Evolutionary conservation across 345 rosid species (phyloP).

Genomic region (Eucalyptus urophylla): DNA sequence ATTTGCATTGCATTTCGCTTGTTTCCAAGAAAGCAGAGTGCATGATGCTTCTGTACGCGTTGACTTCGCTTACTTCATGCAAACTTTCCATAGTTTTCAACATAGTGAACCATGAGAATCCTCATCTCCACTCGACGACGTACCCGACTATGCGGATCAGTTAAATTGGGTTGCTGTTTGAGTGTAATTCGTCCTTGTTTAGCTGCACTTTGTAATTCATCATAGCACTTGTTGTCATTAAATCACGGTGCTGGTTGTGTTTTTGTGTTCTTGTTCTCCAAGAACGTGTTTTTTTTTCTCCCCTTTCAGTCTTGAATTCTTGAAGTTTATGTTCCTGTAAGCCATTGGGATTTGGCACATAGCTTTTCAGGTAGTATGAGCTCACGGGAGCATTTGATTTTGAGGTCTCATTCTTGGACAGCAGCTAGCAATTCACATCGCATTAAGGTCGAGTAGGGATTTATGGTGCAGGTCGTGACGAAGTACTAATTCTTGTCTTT

Average conservation of each 20-base stretch:
- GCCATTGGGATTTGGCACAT: neutral
- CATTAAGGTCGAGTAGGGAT: neutral
- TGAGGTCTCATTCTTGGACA: neutral
- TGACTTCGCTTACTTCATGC: neutral
- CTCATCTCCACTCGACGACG: neutral
- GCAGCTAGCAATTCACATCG: neutral
- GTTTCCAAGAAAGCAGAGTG: neutral
- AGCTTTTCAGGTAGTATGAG: neutral
- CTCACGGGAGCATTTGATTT: neutral
- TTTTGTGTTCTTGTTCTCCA: neutral
- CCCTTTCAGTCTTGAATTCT: neutral
- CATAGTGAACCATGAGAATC: neutral
- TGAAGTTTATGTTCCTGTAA: neutral
- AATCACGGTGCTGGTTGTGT: neutral
- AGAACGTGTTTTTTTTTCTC: neutral
- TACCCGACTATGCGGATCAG: neutral
- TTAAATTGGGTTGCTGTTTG: fast-evolving
- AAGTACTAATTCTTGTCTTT: neutral
- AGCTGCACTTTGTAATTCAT: neutral
- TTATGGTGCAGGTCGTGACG: neutral
- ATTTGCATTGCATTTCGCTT: neutral
- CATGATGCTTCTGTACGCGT: neutral
- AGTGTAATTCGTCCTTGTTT: neutral
- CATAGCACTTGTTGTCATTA: neutral
- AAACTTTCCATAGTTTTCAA: neutral